These are phyloP conservation scores for Helichrysum umbraculigerum DNA, from an alignment of 129 eudicot genomes.

Conservation along the genomic window DNA sequence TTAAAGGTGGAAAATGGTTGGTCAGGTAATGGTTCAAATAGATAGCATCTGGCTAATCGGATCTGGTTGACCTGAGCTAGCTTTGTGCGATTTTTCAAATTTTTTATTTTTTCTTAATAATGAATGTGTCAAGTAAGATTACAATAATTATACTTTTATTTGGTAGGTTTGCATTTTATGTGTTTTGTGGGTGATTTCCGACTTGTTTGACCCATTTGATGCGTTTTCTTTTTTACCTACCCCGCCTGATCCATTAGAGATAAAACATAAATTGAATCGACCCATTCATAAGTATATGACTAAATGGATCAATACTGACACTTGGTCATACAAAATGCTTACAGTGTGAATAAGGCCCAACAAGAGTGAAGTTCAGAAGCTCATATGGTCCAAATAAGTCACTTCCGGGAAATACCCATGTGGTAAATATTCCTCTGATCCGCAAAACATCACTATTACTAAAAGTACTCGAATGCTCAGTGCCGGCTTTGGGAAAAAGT, in stretches of 20 bases:
- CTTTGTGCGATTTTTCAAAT: background rate
- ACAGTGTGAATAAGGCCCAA: constrained; percentile 80
- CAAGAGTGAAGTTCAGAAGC: constrained; percentile 82
- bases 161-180: too few species aligned
- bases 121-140: background rate
- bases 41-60: background rate
- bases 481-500: constrained; percentile 55
- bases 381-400: constrained; percentile 92
- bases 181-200: background rate
- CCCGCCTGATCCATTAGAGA: background rate
- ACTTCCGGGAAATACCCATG: constrained; percentile 61
- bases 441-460: constrained; percentile 60
- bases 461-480: constrained; percentile 37
- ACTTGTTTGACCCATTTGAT: background rate
- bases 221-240: background rate
- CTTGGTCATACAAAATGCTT: constrained; percentile 21
- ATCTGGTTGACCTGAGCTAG: background rate
- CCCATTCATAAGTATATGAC: background rate
- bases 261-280: background rate
- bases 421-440: constrained; percentile 50
- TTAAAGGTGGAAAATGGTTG: background rate
- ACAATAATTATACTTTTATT: background rate
- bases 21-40: background rate
- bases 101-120: background rate
- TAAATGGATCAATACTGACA: background rate